These are phyloP conservation scores for Stromatinia cepivora DNA, from an alignment of 2,329 filamentous ascomycete species.

Conservation along the genomic window DNA sequence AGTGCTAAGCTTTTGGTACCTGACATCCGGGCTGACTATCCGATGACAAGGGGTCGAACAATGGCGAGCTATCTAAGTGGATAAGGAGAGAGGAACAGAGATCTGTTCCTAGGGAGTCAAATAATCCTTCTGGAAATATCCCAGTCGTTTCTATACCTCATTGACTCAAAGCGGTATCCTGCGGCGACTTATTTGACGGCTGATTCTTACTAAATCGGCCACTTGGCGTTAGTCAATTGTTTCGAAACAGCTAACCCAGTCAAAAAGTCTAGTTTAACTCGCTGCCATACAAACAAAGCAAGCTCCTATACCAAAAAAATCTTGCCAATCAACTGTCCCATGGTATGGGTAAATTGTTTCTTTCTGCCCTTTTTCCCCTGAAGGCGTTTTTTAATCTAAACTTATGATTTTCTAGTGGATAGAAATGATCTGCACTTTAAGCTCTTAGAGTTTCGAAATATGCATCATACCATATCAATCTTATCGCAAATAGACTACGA, in stretches of 20 bases:
- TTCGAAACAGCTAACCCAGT: constrained; percentile 6
- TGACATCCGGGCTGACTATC: background rate
- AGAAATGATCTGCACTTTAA: background rate
- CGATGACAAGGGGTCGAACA: background rate
- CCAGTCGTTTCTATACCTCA: background rate
- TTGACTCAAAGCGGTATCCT: background rate
- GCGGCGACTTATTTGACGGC: background rate
- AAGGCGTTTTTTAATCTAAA: constrained; percentile 8
- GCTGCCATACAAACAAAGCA: background rate
- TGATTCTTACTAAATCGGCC: background rate
- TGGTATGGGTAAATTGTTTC: background rate
- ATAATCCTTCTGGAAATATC: background rate
- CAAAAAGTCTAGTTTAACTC: background rate
- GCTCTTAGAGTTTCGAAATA: constrained; percentile 18
- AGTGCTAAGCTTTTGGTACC: background rate
- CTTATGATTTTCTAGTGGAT: background rate
- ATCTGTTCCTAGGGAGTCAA: background rate
- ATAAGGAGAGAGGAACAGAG: background rate
- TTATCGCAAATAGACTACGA: background rate
- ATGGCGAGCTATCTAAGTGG: background rate
- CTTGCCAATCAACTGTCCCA: background rate
- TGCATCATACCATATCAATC: background rate
- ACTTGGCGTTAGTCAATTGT: background rate
- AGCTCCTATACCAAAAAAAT: background rate
- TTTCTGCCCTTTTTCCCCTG: background rate